phyloP scores from a whole-genome alignment of 768 basidiomycete genomes.

The Hortiboletus flavorubellus region DNA sequence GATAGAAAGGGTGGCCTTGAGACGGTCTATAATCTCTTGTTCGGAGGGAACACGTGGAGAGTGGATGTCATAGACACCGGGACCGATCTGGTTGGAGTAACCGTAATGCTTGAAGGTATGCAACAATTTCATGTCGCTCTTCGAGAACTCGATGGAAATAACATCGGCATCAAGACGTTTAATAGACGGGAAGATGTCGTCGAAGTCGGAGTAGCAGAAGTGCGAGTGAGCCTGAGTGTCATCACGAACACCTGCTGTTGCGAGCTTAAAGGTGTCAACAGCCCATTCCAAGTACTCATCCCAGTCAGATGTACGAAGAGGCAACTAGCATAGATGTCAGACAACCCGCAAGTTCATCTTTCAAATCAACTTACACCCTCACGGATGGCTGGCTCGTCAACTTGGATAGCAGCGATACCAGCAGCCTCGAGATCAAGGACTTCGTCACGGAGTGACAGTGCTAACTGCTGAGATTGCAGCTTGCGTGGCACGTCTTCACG shows the following conservation, averaged over 20 bases:
- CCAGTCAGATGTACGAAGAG: constrained; percentile 96
- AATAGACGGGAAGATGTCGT: constrained; percentile 97
- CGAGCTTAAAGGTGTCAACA: constrained; percentile 96
- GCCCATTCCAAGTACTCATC: constrained; percentile 96
- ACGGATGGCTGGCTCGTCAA: constrained; percentile 99
- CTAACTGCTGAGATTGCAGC: constrained; percentile 96
- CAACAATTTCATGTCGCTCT: constrained; percentile 97
- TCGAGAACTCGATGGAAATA: constrained; percentile 98
- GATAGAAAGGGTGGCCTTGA: constrained; percentile 78
- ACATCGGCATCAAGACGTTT: constrained; percentile 97
- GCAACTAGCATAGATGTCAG: constrained; percentile 51
- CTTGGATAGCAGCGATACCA: constrained; percentile 96
- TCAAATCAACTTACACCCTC: constrained; percentile 70
- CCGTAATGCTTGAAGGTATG: constrained; percentile 92
- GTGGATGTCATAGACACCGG: constrained; percentile 99
- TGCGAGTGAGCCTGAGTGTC: constrained; percentile 97
- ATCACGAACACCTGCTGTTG: constrained; percentile 94
- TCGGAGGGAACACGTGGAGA: constrained; percentile 95
- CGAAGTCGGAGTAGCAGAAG: constrained; percentile 99
- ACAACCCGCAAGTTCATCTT: neutral
- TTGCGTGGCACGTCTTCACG: constrained; percentile 96
- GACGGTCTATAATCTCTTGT: constrained; percentile 92
- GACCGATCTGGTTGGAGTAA: constrained; percentile 97
- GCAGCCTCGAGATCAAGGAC: constrained; percentile 96
- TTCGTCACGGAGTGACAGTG: constrained; percentile 96